Evolutionary conservation across 2,329 filamentous ascomycete genomes (phyloP), one percentile per base, ranked within the genome.

Genomic region (Colletotrichum lini): DNA sequence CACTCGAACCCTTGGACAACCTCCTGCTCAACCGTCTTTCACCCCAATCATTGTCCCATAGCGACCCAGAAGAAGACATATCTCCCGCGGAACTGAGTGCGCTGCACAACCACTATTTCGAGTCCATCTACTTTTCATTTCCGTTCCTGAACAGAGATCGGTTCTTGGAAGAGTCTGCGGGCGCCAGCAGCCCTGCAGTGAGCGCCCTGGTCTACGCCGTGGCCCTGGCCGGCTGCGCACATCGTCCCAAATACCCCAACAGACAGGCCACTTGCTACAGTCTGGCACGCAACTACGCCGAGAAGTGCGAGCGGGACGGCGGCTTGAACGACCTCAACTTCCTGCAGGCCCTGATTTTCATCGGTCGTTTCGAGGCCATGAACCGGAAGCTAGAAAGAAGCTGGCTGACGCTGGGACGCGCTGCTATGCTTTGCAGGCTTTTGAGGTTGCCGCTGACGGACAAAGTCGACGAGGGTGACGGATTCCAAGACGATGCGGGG

Each of bases 291-390:
- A 54, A 16, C 23, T 30, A 54, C 8, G 52, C 52, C 4, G 52
- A 54, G 16, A 54, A 54, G 52, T 38, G 52, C 52, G 52, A 54
- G 16, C 30, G 52, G 10, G 52, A 54, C 13, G 30, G 26, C 30
- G 5, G 6, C 15, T 3, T 54, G 16, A 38, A 50, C 10, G 54
- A 72, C 23, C 18, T 72, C 9, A 72, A 72, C 49, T 53, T 72
- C 7, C 47, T 72, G 16, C 70, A 72, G 45, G 70, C 65, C 6
- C 47, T 72, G 58, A 10, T 72, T 23, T 61, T 72, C 23, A 67
- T 72, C n/a, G 64, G 65, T 9, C 44, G 70, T 12, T 68, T 68
- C 49, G 65, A 72, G 60, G 65, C 59, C 35, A 68, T 67, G 58
- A 53, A 65, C 16, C 50, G 64, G 58, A 63, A 64, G 47, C 65